Base-by-base conservation (phyloP, 2,329 filamentous ascomycete genomes). In the Fusarium sp. region DNA sequence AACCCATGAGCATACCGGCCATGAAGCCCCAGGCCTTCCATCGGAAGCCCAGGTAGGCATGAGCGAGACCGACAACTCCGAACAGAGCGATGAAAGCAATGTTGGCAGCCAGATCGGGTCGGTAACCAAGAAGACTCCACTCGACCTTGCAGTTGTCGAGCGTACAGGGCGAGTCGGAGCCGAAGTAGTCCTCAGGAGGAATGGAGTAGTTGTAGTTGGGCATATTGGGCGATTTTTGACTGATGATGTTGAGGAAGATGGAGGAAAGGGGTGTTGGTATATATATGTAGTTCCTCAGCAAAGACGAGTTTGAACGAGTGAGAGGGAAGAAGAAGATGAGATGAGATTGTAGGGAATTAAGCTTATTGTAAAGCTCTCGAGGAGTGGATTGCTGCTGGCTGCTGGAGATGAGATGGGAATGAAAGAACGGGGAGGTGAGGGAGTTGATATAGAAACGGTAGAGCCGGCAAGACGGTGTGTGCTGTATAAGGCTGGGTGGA, bases 1-100 rank as follows among this genome's bases (percentile, higher is more conserved):
- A 90, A 53, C 91, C 91, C 20, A 85, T 75, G 8, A 89, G 74
- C 85, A 93, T 89, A 69, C 84, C 85, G 12, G 74, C 71, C 80
- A 85, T 85, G 78, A 87, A 89, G 66, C 83, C 84, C 83, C 85
- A 87, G 27, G 80, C 82, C 73, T 80, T 85, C 85, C 85, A 87
- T 42, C 83, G 79, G 44, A 84, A 51, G 49, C 87, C 87, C n/a
- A 87, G 80, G 51, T 79, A 80, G 40, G 80, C 53, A 66, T 89
- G 87, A n/a, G 83, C 67, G 20, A 81, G 27, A 20, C 79, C 80
- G 22, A 85, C 53, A 42, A 87, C 35, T 55, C 74, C 79, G 75
- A 90, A 92, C 40, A 91, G 72, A 38, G 79, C 85, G 3, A 87
- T 69, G 74, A 90, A 89, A 55, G 84, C 67, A 53, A 83, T 80